These are phyloP conservation scores for Amesomyces nigricolor DNA, from an alignment of 2,329 filamentous ascomycete species.

Conservation along the genomic window DNA sequence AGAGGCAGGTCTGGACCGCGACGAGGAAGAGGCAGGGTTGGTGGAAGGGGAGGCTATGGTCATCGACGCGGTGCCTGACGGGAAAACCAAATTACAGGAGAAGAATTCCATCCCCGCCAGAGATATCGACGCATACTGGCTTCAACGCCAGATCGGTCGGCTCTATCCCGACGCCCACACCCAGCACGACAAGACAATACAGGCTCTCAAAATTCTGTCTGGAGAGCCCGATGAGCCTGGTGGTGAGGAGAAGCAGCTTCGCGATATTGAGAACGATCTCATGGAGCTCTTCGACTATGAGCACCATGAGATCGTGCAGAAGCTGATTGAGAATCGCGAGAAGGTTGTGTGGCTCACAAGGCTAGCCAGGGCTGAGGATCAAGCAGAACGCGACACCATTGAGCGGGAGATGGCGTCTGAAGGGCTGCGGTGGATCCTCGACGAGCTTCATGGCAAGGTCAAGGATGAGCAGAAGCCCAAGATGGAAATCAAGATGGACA, in stretches of 20 bases:
- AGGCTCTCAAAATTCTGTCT: conserved; percentile 76
- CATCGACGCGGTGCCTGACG: conserved; percentile 61
- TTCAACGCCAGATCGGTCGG: conserved; percentile 84
- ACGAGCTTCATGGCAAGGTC: conserved; percentile 76
- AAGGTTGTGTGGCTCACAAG: conserved; percentile 94
- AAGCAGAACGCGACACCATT: conserved; percentile 67
- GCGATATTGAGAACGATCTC: conserved; percentile 95
- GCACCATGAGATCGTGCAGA: conserved; percentile 85
- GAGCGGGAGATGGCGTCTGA: conserved; percentile 90
- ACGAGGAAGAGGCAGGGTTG: conserved; percentile 45
- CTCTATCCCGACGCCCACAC: conserved; percentile 88
- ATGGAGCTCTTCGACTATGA: conserved; percentile 99
- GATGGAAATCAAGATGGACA: conserved; percentile 92
- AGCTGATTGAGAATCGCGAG: conserved; percentile 84
- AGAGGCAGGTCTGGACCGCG: conserved; percentile 42
- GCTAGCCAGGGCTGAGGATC: conserved; percentile 75
- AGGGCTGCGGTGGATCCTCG: conserved; percentile 78
- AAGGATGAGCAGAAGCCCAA: conserved; percentile 54
- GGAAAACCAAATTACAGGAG: conserved; percentile 45
- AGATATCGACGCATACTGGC: conserved; percentile 95
- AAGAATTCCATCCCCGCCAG: conserved; percentile 68
- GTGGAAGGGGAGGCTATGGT: conserved; percentile 72
- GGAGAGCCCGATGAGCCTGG: conserved; percentile 64
- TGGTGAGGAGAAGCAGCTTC: conserved; percentile 75
- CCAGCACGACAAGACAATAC: conserved; percentile 85